Base-by-base conservation (phyloP, 495 filamentous ascomycete species). In the Paragyromitra xinjiangensis region DNA sequence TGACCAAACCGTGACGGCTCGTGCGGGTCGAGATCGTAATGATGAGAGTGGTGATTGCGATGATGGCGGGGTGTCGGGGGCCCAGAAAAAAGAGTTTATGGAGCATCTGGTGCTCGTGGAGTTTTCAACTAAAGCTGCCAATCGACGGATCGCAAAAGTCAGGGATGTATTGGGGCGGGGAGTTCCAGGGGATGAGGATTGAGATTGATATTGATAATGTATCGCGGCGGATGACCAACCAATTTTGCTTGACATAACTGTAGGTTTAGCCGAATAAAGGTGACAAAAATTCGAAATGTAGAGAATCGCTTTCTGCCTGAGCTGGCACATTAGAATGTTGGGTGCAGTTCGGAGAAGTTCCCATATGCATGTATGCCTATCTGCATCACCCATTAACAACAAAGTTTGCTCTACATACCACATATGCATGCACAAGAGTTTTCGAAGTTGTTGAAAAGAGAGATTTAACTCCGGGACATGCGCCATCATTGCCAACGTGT, bases 51-150 rank as follows among this genome's bases (percentile, higher is more conserved):
- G 9, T 14, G 29, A 55, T 56, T 64, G 80, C 39, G 77, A 83
- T 68, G 78, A 80, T 24, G 81, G 83, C 40, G 78, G 73, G 22
- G 82, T 74, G 4, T 61, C 80, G 12, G 81, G 78, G 56, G 83
- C 82, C 34, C 80, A 80, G 44, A 79, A 82, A 53, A 39, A 63
- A 34, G 71, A 66, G 7, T 48, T 73, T 45, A 67, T 58, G 55
- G 48, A 67, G 6, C 44, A 58, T 14, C 34, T 73, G 22, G n/a
- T 44, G 22, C 64, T 67, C 4, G 81, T 83, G 56, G 80, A 82
- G 48, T 79, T 77, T 42, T 72, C 75, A 24, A 69, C 80, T 16
- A 55, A 50, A 40, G 16, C 71, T 19, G 73, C 83, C 2, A 77
- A 80, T 59, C 50, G 42, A 44, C 82, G 83, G 82, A 73, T 82